A percentile compares a stretch with the other conserved stretches of the same genome.
Evolutionary conservation across 768 basidiomycete genomes (phyloP).

Genomic region (Phallus indusiatus): DNA sequence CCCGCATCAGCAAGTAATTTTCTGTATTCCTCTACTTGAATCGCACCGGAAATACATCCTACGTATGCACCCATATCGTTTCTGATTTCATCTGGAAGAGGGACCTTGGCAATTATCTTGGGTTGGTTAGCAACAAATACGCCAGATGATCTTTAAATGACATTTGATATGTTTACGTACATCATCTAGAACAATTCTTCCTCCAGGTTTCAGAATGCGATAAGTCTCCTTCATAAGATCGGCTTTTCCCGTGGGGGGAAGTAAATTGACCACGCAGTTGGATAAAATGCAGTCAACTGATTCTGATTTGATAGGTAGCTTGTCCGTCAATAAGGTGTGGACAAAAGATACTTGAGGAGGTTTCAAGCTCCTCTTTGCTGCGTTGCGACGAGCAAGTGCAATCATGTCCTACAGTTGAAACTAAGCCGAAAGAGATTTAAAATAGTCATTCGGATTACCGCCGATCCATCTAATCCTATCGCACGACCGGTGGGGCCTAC

Average conservation of each 20-base stretch:
- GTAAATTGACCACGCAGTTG: slow-evolving; percentile 47
- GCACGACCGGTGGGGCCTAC: slow-evolving; percentile 40
- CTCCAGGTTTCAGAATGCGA: slow-evolving; percentile 46
- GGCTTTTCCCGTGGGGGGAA: slow-evolving; percentile 33
- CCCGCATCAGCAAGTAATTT: slow-evolving; percentile 29
- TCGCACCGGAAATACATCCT: slow-evolving; percentile 39
- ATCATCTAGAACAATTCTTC: slow-evolving; percentile 43
- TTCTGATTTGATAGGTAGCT: slow-evolving; percentile 37
- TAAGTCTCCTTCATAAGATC: slow-evolving; percentile 36
- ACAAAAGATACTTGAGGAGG: slow-evolving; percentile 44
- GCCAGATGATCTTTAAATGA: no score
- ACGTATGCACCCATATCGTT: slow-evolving; percentile 33
- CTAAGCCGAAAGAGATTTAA: neutral
- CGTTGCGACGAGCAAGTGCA: slow-evolving; percentile 35
- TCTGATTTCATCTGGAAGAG: slow-evolving; percentile 32
- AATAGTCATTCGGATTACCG: slow-evolving; percentile 23
- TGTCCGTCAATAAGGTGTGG: slow-evolving; percentile 30
- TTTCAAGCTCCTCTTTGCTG: slow-evolving; percentile 28
- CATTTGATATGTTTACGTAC: slow-evolving; percentile 24
- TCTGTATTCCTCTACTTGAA: slow-evolving; percentile 30
- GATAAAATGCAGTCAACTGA: slow-evolving; percentile 48
- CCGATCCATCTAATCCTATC: slow-evolving; percentile 46
- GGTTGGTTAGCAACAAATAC: no score
- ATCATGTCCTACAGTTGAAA: slow-evolving; percentile 58
- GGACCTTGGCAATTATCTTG: slow-evolving; percentile 40